A percentile compares a stretch with the other conserved stretches of the same genome.
Evolutionary conservation across 768 basidiomycete genomes (phyloP).

Genomic region (Macrocybe gigantea): DNA sequence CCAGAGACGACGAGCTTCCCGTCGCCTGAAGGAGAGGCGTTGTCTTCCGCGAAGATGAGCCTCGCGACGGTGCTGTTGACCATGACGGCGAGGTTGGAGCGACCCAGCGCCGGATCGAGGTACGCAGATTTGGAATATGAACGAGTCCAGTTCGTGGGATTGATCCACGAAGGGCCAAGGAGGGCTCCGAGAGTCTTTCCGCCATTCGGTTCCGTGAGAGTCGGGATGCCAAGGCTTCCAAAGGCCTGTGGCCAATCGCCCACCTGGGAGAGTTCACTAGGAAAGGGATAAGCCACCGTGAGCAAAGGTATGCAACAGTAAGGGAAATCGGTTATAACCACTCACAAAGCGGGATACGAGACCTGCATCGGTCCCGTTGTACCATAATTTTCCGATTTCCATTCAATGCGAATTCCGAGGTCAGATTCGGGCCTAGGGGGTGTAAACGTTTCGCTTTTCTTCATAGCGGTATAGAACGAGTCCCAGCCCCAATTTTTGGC

Average conservation of each 20-base stretch:
- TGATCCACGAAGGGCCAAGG: conserved; percentile 55
- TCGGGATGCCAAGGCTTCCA: conserved; percentile 35
- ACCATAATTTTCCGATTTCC: conserved; percentile 37
- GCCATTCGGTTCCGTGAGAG: conserved; percentile 35
- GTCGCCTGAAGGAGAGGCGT: conserved; percentile 12
- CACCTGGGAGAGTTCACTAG: conserved; percentile 36
- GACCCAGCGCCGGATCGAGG: conserved; percentile 54
- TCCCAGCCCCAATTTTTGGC: conserved; percentile 37
- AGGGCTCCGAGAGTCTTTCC: conserved; percentile 46
- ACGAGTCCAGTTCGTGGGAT: conserved; percentile 54
- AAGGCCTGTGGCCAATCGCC: conserved; percentile 52
- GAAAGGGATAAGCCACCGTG: conserved; percentile 21
- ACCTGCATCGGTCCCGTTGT: conserved; percentile 34
- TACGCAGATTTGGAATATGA: conserved; percentile 55
- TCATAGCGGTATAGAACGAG: conserved; percentile 32
- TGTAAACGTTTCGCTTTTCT: conserved; percentile 47
- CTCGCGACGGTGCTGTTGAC: conserved; percentile 55
- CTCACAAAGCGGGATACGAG: conserved; percentile 17
- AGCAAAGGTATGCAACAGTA: conserved; percentile 16
- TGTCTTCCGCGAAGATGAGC: conserved; percentile 30
- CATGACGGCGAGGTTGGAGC: conserved; percentile 59
- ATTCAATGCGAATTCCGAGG: conserved; percentile 31
- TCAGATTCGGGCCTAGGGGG: conserved; percentile 34
- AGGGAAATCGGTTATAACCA: neutral
- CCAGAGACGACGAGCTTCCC: conserved; percentile 40